Conservation (phyloP, 768 basidiomycete genomes). For the Lactarius evosmus region DNA sequence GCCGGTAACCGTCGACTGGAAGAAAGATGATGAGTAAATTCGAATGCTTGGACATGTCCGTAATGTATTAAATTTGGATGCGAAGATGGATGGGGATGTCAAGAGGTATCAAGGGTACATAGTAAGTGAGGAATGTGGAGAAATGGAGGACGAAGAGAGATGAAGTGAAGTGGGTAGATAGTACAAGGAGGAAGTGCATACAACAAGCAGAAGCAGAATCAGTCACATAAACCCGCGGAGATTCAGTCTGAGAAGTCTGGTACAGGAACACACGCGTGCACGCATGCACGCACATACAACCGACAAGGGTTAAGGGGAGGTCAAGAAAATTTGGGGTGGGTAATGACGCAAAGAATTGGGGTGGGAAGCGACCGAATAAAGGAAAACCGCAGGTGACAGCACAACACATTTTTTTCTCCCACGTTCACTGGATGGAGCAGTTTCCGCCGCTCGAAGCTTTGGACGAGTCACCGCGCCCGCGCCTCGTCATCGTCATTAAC, state of each 20-base stretch:
- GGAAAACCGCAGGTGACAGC: not conserved
- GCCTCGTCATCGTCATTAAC: conserved; percentile 5
- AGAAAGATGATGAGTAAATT: not conserved
- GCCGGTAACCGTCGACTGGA: not conserved
- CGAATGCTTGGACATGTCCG: not conserved
- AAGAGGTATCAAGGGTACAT: not conserved
- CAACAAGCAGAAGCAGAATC: not conserved
- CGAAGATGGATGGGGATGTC: not conserved
- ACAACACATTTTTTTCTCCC: not conserved
- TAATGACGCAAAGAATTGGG: not conserved
- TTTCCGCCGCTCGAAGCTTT: conserved; percentile 8
- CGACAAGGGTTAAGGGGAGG: not conserved
- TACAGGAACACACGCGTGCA: not conserved
- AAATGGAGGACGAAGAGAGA: not conserved
- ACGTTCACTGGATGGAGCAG: conserved; percentile 19
- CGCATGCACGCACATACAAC: not conserved
- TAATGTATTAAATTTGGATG: not conserved
- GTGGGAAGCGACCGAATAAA: not conserved
- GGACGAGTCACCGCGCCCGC: conserved; percentile 15
- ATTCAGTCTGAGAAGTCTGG: not conserved
- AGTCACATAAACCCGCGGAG: not conserved
- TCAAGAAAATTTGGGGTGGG: not conserved
- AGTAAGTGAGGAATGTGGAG: not conserved
- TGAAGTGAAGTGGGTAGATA: not conserved
- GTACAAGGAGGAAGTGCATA: not conserved